Conservation (phyloP, 495 filamentous ascomycete genomes). For the Aspergillus cavernicola region DNA sequence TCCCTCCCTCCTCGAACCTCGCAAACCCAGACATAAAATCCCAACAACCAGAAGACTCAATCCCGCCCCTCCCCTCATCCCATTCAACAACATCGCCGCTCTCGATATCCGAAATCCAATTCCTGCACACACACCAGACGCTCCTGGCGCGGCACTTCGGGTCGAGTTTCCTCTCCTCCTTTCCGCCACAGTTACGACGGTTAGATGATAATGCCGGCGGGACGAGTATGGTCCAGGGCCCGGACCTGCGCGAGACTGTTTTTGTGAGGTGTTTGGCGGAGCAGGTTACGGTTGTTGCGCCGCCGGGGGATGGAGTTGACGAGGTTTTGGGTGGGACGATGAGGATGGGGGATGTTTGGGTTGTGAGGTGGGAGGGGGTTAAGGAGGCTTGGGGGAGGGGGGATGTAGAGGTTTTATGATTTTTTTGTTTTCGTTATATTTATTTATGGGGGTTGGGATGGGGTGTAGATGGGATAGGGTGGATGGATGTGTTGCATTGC, state of each 20-base stretch:
- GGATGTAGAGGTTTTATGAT: slow-evolving; percentile 63
- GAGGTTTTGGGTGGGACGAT: slow-evolving; percentile 55
- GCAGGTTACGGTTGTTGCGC: slow-evolving; percentile 50
- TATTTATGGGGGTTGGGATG: neutral
- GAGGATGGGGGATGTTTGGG: slow-evolving; percentile 77
- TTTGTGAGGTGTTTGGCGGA: slow-evolving; percentile 73
- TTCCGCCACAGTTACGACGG: slow-evolving; percentile 70
- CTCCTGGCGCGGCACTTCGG: slow-evolving; percentile 79
- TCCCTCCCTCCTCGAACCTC: slow-evolving; percentile 47
- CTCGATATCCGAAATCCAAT: slow-evolving; percentile 68
- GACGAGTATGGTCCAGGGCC: slow-evolving; percentile 85
- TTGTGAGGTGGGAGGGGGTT: slow-evolving; percentile 83
- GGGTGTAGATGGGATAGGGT: neutral
- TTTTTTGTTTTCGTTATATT: neutral
- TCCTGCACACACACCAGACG: slow-evolving; percentile 76
- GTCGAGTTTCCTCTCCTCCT: slow-evolving; percentile 73
- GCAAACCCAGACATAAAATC: slow-evolving; percentile 14
- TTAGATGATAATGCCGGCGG: slow-evolving; percentile 88
- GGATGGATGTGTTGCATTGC: neutral
- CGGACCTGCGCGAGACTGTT: slow-evolving; percentile 76
- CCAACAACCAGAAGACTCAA: slow-evolving; percentile 31
- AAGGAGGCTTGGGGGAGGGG: slow-evolving; percentile 66
- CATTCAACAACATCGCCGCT: slow-evolving; percentile 45
- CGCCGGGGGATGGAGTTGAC: slow-evolving; percentile 54
- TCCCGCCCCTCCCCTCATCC: slow-evolving; percentile 35